Evolutionary conservation across 2,329 filamentous ascomycete species (phyloP).

Genomic region (Penicillium hesseltinei): DNA sequence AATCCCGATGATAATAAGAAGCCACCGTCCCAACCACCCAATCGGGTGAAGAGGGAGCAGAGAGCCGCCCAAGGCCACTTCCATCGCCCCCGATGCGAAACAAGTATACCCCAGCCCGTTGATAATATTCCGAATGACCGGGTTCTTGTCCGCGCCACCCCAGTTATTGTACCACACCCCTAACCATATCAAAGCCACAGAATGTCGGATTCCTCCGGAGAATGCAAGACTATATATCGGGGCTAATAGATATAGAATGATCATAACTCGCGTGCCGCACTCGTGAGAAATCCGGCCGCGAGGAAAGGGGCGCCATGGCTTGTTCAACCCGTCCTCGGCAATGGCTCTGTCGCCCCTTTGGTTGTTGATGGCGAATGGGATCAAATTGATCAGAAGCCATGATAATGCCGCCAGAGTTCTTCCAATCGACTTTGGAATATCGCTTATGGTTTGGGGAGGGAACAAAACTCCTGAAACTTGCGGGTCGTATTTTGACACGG

Average conservation of each 20-base stretch:
- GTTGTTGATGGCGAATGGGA: conserved; percentile 41
- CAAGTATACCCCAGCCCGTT: conserved; percentile 31
- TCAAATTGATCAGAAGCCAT: conserved; percentile 27
- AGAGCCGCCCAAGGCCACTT: conserved; percentile 18
- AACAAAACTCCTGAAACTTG: conserved; percentile 2
- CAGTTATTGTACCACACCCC: conserved; percentile 21
- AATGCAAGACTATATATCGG: neutral
- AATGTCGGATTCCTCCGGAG: conserved; percentile 11
- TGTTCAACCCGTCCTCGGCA: conserved; percentile 43
- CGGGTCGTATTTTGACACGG: conserved; percentile 15
- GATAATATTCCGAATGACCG: conserved; percentile 30
- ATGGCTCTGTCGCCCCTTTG: conserved; percentile 36
- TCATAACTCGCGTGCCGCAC: conserved; percentile 15
- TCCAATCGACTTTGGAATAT: neutral
- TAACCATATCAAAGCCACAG: conserved; percentile 4
- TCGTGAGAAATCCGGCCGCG: conserved; percentile 19
- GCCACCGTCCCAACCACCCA: conserved; percentile 1
- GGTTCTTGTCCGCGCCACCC: conserved; percentile 28
- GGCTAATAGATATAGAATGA: conserved; percentile 2
- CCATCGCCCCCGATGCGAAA: conserved; percentile 30
- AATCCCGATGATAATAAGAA: conserved; percentile 17
- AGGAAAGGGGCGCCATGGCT: conserved; percentile 38
- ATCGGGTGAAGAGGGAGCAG: neutral
- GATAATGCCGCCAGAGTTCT: neutral
- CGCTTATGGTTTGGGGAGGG: neutral